Percentiles rank a stretch among this genome's conserved stretches.
Evolutionary conservation across 225 moss, liverwort and hornwort species (phyloP).

Genomic region (Bryum argenteum): DNA sequence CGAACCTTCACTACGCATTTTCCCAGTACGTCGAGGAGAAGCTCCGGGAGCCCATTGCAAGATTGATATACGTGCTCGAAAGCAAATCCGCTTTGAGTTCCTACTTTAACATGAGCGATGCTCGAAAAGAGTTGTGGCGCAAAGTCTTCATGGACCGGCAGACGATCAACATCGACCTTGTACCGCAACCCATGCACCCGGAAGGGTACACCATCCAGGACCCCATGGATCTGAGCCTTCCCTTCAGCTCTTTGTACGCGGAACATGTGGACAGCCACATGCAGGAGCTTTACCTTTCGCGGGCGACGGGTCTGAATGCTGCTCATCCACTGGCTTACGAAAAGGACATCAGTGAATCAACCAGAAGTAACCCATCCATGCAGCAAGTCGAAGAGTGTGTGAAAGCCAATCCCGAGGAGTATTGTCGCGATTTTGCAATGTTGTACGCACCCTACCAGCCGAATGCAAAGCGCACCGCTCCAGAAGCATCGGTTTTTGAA

Average conservation of each 20-base stretch:
- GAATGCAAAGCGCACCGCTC: conserved; percentile 14
- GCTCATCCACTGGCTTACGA: conserved; percentile 24
- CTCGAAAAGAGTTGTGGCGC: conserved; percentile 39
- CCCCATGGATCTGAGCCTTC: conserved; percentile 40
- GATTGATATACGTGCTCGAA: conserved; percentile 49
- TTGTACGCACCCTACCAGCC: conserved; percentile 44
- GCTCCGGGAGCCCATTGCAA: conserved; percentile 60
- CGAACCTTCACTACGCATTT: conserved; percentile 54
- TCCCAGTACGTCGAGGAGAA: conserved; percentile 55
- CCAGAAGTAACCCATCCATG: conserved; percentile 26
- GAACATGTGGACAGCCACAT: conserved; percentile 44
- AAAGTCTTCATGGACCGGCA: conserved; percentile 31
- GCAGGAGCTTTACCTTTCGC: conserved; percentile 43
- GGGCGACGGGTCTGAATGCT: conserved; percentile 16
- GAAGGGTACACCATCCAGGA: conserved; percentile 54
- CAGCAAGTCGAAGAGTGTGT: conserved; percentile 29
- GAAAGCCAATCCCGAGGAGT: conserved; percentile 33
- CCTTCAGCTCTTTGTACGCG: conserved; percentile 51
- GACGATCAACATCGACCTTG: conserved; percentile 43
- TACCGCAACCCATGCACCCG: conserved; percentile 53
- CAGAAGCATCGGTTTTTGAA: conserved; percentile 40
- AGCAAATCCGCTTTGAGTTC: conserved; percentile 46
- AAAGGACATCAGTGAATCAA: conserved; percentile 39
- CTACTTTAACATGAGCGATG: conserved; percentile 41
- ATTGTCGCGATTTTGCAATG: conserved; percentile 42